These are phyloP conservation scores for barley (Hordeum vulgare) DNA, from an alignment of 176 grass and related monocot genomes.

Conservation along the genomic window MorexV3_pseudomolecules_assembly NC_058521.1:57060048-57060547, in stretches of 20 bases:
- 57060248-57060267: background rate
- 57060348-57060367: conserved; percentile 11
- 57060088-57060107: no score
- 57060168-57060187: no score
- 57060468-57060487: background rate
- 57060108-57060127: no score
- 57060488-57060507: background rate
- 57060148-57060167: no score
- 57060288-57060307: background rate
- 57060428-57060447: background rate
- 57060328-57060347: background rate
- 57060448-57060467: background rate
- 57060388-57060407: background rate
- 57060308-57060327: background rate
- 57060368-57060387: background rate
- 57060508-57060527: conserved; percentile 5
- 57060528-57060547: conserved; percentile 9
- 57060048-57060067: no score
- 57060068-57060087: no score
- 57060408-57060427: conserved; percentile 13
- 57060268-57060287: background rate
- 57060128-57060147: no score
- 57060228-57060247: no score
- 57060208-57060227: no score
- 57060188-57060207: no score